These are phyloP conservation scores for Curvularia eragrostidis DNA, from an alignment of 2,329 filamentous ascomycete genomes.

Conservation along the genomic window DNA sequence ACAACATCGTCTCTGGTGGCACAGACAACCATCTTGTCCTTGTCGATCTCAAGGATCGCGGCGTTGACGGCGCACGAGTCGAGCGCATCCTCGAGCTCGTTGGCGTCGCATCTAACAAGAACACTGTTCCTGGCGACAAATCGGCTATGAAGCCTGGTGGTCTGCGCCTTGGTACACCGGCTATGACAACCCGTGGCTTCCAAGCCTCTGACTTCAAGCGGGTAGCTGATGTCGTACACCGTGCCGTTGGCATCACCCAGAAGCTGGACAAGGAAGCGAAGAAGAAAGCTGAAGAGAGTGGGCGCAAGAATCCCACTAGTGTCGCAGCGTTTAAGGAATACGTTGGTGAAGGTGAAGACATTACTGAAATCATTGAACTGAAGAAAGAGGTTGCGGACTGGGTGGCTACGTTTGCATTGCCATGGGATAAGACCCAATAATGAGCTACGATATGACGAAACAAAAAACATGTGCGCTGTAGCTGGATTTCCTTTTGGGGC, in stretches of 20 bases:
- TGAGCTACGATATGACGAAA: constrained; percentile 10
- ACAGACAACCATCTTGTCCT: constrained; percentile 98
- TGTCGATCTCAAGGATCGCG: constrained; percentile 86
- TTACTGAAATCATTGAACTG: constrained; percentile 51
- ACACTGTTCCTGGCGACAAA: constrained; percentile 97
- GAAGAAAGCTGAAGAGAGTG: constrained; percentile 46
- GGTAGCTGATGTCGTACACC: constrained; percentile 52
- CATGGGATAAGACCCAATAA: constrained; percentile 47
- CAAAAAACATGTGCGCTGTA: constrained; percentile 19
- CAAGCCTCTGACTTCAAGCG: constrained; percentile 89
- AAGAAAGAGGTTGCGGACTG: constrained; percentile 52
- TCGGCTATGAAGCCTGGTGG: constrained; percentile 92
- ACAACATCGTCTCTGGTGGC: constrained; percentile 89
- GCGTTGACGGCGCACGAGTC: constrained; percentile 86
- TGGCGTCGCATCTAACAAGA: constrained; percentile 98
- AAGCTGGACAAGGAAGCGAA: constrained; percentile 51
- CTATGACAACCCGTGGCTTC: constrained; percentile 97
- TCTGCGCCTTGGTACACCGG: constrained; percentile 94
- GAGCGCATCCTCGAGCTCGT: constrained; percentile 90
- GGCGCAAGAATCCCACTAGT: constrained; percentile 50
- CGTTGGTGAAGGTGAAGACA: constrained; percentile 51
- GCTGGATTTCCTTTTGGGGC: constrained; percentile 19
- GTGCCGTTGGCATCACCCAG: constrained; percentile 51
- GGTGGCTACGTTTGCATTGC: constrained; percentile 52
- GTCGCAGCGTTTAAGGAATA: constrained; percentile 52